Conservation (phyloP, 1,139 yeast species). For the Zygosaccharomyces pseudobailii region DNA sequence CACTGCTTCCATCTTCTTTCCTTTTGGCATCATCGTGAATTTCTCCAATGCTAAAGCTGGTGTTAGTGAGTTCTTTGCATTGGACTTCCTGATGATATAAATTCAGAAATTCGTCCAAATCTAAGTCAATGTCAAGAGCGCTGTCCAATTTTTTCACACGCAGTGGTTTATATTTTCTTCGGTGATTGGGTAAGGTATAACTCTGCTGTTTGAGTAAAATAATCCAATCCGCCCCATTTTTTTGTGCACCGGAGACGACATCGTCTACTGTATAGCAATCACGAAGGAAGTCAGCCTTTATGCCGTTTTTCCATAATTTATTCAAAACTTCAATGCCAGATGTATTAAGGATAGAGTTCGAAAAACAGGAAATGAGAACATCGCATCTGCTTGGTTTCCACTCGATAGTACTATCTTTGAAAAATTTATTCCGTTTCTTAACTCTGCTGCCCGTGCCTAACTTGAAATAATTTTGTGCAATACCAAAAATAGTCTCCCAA, state of each 20-base stretch:
- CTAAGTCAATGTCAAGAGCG: conserved; percentile 65
- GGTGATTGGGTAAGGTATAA: conserved; percentile 32
- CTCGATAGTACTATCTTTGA: conserved; percentile 36
- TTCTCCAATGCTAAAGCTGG: conserved; percentile 18
- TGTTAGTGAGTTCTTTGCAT: conserved; percentile 10
- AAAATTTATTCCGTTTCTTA: conserved; percentile 35
- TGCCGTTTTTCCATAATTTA: conserved; percentile 62
- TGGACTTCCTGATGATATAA: conserved; percentile 43
- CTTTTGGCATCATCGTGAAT: conserved; percentile 18
- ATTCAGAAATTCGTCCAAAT: conserved; percentile 56
- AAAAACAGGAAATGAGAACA: conserved; percentile 68
- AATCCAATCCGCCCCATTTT: conserved; percentile 71
- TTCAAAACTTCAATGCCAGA: conserved; percentile 60
- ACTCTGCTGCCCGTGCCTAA: conserved; percentile 33
- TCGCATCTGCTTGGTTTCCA: conserved; percentile 65
- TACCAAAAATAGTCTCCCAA: conserved; percentile 52
- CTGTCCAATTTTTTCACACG: conserved; percentile 59
- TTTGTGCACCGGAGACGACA: conserved; percentile 55
- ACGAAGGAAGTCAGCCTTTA: conserved; percentile 65
- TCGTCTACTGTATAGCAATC: conserved; percentile 61
- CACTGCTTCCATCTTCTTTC: conserved; percentile 31
- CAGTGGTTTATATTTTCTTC: conserved; percentile 65
- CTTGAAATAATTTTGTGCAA: conserved; percentile 44
- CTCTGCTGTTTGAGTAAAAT: conserved; percentile 64
- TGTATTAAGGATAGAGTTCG: conserved; percentile 45